Conservation (phyloP, 345 rosid genomes). For the Eucalyptus caleyi region DNA sequence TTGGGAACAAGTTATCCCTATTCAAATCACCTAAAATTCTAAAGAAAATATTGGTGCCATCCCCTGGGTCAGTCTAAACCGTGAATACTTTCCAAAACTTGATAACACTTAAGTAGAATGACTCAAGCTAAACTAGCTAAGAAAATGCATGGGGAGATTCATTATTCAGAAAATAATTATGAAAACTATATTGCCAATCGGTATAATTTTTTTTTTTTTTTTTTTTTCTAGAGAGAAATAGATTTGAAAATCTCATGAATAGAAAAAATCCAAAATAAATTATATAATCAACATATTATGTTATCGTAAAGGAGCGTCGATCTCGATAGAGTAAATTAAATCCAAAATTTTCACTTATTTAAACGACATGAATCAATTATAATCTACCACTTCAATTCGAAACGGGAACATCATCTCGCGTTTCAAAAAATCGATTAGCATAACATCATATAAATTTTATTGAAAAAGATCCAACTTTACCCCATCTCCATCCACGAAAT, state of each 20-base stretch:
- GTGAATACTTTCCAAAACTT: background rate
- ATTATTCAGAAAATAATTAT: background rate
- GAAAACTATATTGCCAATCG: background rate
- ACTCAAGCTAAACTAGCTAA: background rate
- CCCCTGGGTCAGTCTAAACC: background rate
- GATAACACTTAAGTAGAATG: background rate
- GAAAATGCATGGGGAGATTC: background rate
- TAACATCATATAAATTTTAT: background rate
- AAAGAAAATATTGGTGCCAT: background rate
- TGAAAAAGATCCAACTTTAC: no score
- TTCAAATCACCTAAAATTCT: background rate
- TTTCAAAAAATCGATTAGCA: background rate
- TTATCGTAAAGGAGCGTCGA: rapidly evolving
- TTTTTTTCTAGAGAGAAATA: background rate
- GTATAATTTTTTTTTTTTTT: background rate
- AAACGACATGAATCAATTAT: background rate
- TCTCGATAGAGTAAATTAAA: rapidly evolving
- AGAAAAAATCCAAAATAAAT: background rate
- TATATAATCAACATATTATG: rapidly evolving
- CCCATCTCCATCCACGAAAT: no score
- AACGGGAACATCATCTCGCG: background rate
- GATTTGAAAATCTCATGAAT: background rate
- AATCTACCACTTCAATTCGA: background rate
- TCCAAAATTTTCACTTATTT: rapidly evolving
- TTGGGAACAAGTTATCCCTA: no score